A percentile compares a stretch with the other conserved stretches of the same genome.
phyloP scores from a whole-genome alignment of 208 protist species.

The Endotrypanum monterogeii region DNA sequence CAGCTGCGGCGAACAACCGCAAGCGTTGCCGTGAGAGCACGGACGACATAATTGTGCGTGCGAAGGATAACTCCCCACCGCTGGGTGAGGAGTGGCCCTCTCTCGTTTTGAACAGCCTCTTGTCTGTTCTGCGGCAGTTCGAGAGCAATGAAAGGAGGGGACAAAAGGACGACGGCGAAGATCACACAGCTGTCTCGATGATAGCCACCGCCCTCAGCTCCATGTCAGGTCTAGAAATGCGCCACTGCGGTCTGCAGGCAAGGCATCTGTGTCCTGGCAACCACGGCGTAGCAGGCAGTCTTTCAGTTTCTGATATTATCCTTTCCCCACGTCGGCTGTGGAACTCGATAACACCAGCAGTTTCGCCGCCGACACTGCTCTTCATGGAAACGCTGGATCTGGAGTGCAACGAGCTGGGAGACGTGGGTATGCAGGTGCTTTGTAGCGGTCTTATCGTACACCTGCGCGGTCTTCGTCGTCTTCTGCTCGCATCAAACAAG shows the following conservation, averaged over 20 bases:
- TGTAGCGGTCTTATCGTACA: constrained; percentile 8
- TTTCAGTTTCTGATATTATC: constrained; percentile 7
- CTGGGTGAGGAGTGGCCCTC: neutral
- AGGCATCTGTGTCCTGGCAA: constrained; percentile 6
- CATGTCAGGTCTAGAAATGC: constrained; percentile 19
- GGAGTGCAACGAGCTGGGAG: constrained; percentile 37
- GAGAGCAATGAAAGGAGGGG: neutral
- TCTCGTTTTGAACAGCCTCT: neutral
- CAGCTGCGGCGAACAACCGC: neutral
- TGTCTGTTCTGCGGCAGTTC: neutral
- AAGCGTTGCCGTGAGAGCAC: neutral
- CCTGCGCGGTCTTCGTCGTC: constrained; percentile 28
- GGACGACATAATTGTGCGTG: neutral
- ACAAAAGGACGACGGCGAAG: neutral
- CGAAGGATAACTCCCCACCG: neutral
- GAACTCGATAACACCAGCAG: neutral
- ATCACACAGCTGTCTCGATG: neutral
- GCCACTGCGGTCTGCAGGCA: constrained; percentile 24
- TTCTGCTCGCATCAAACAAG: constrained; percentile 30
- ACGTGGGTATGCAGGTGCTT: constrained; percentile 22
- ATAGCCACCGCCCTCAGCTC: neutral
- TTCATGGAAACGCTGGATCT: constrained; percentile 36
- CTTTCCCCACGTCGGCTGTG: constrained; percentile 8
- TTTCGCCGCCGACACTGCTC: neutral
- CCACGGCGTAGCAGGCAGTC: neutral